A percentile compares a stretch with the other conserved stretches of the same genome.
phyloP scores from a whole-genome alignment of 2,329 filamentous ascomycete species.

The Sporothrix euskadiensis region DNA sequence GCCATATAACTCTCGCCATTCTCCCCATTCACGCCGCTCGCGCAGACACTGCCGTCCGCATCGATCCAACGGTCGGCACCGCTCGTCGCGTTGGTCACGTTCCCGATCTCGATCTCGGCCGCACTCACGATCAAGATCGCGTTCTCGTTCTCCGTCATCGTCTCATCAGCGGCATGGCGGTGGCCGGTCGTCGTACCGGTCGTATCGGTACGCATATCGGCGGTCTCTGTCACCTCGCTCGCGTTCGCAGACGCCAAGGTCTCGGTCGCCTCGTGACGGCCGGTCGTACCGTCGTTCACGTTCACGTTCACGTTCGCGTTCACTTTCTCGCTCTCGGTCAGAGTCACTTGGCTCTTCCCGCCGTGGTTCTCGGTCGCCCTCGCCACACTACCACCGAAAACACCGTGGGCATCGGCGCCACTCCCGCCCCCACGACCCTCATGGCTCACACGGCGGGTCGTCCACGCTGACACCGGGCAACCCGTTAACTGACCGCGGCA shows the following conservation, averaged over 20 bases:
- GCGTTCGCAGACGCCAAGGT: conserved; percentile 5
- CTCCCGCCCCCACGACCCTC: background rate
- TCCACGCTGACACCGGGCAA: background rate
- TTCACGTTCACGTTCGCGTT: background rate
- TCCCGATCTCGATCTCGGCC: background rate
- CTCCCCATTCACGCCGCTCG: background rate
- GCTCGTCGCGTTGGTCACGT: background rate
- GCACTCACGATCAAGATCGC: background rate
- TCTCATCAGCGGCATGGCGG: background rate
- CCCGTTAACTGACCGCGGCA: background rate
- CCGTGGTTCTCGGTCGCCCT: background rate
- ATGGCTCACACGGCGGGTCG: conserved; percentile 4
- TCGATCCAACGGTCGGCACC: background rate
- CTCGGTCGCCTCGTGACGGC: background rate
- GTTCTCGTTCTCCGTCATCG: background rate
- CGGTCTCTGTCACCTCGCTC: background rate
- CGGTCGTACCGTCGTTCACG: background rate
- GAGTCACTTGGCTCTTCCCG: background rate
- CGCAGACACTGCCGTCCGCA: background rate
- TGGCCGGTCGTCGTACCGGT: background rate
- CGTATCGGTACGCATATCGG: conserved; percentile 1
- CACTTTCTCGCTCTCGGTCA: background rate
- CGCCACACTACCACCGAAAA: background rate
- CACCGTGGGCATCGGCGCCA: background rate
- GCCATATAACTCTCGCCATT: conserved; percentile 3